Conservation (phyloP, 495 filamentous ascomycete species). For the Talaromyces nanjingensis region DNA sequence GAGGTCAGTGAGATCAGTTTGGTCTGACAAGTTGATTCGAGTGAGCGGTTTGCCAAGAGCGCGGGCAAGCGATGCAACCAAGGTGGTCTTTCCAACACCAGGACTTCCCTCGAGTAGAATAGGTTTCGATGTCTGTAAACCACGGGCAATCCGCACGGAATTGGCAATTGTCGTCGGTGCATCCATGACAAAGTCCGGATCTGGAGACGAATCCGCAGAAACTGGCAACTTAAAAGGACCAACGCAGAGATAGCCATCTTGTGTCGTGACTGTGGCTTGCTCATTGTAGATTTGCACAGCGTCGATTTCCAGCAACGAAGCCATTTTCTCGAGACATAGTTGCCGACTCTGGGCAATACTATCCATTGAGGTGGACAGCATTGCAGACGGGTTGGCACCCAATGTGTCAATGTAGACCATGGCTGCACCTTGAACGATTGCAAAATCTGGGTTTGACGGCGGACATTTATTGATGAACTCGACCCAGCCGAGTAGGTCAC, state of each 20-base stretch:
- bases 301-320: constrained; percentile 57
- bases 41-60: constrained; percentile 74
- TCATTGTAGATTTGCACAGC: constrained; percentile 55
- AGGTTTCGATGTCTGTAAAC: constrained; percentile 82
- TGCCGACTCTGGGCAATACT: constrained; percentile 55
- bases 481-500: constrained; percentile 91
- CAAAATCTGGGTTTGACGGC: constrained; percentile 42
- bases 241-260: constrained; percentile 46
- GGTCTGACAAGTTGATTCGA: constrained; percentile 93
- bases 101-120: constrained; percentile 93
- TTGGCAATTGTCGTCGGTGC: constrained; percentile 88
- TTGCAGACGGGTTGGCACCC: constrained; percentile 85
- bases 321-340: constrained; percentile 65
- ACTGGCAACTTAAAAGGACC: constrained; percentile 67
- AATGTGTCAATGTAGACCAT: constrained; percentile 95
- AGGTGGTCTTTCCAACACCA: constrained; percentile 94
- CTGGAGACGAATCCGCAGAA: constrained; percentile 34
- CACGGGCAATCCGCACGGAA: constrained; percentile 80
- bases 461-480: constrained; percentile 71
- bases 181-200: constrained; percentile 66
- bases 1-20: constrained; percentile 94
- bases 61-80: constrained; percentile 75
- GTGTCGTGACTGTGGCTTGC: constrained; percentile 39
- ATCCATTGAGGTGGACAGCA: constrained; percentile 58
- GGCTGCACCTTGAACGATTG: constrained; percentile 78